These are phyloP conservation scores for Sapria himalayana DNA, from an alignment of 345 rosid species.

Conservation along the genomic window DNA sequence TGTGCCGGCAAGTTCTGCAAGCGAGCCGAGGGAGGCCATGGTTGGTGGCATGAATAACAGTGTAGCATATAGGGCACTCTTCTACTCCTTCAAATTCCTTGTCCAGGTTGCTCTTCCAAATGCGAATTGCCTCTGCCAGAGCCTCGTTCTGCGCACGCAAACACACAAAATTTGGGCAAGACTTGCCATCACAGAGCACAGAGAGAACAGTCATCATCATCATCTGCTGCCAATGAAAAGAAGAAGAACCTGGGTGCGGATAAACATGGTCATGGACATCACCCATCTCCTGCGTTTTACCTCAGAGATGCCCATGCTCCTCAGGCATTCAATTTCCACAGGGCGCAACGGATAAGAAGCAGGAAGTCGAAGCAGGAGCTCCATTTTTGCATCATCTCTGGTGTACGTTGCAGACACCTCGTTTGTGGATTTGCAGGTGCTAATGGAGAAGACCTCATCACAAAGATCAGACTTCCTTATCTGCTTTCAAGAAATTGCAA, in stretches of 20 bases:
- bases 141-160: slow-evolving; percentile 67
- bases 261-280: slow-evolving; percentile 84
- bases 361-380: slow-evolving; percentile 79
- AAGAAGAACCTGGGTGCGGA: slow-evolving; percentile 66
- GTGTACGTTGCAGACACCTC: slow-evolving; percentile 90
- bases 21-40: slow-evolving; percentile 90
- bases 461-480: slow-evolving; percentile 65
- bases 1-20: slow-evolving; percentile 88
- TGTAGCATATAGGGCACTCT: slow-evolving; percentile 96
- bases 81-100: slow-evolving; percentile 94
- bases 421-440: slow-evolving; percentile 79
- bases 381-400: slow-evolving; percentile 90
- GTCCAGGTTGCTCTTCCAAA: slow-evolving; percentile 86
- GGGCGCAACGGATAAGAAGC: slow-evolving; percentile 64
- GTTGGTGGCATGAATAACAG: slow-evolving; percentile 74
- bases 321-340: slow-evolving; percentile 66
- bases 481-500: slow-evolving; percentile 25
- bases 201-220: neutral
- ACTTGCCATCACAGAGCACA: neutral
- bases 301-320: slow-evolving; percentile 83
- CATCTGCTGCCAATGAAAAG: neutral
- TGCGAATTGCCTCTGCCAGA: slow-evolving; percentile 71
- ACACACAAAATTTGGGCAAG: too few relatives aligned
- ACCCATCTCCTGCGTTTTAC: slow-evolving; percentile 94
- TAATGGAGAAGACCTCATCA: slow-evolving; percentile 70